A percentile compares a stretch with the other conserved stretches of the same genome.
phyloP scores from a whole-genome alignment of 2,329 filamentous ascomycete species.

The Microsporum ferrugineum region DNA sequence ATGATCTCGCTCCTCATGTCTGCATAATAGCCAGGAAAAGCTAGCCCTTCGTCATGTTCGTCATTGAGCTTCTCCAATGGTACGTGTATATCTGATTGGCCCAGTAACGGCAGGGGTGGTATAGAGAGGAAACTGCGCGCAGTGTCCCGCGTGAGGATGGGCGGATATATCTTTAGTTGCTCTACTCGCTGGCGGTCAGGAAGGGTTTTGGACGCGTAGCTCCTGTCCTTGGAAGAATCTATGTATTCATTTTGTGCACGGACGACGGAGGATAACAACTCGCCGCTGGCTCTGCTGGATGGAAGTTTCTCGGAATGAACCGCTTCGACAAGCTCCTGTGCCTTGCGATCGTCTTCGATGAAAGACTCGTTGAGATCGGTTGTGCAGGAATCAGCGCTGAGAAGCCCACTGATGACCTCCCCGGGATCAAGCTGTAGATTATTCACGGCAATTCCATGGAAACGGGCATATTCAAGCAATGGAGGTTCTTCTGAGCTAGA shows the following conservation, averaged over 20 bases:
- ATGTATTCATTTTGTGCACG: slow-evolving; percentile 7
- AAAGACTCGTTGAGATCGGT: background rate
- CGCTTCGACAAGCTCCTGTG: background rate
- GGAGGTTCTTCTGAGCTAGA: background rate
- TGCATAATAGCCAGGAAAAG: slow-evolving; percentile 31
- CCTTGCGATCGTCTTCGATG: background rate
- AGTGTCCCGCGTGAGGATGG: slow-evolving; percentile 37
- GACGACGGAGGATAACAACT: slow-evolving; percentile 23
- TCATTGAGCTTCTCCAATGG: slow-evolving; percentile 26
- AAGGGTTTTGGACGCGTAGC: background rate
- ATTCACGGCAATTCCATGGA: background rate
- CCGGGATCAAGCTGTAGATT: background rate
- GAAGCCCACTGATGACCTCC: background rate
- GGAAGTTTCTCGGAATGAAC: slow-evolving; percentile 24
- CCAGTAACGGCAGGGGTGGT: slow-evolving; percentile 17
- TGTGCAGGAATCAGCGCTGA: background rate
- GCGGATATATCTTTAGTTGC: slow-evolving; percentile 27
- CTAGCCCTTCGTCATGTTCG: slow-evolving; percentile 35
- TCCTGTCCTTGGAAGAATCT: background rate
- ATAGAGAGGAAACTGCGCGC: slow-evolving; percentile 36
- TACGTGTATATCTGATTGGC: slow-evolving; percentile 23
- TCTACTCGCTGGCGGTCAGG: slow-evolving; percentile 5
- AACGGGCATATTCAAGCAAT: background rate
- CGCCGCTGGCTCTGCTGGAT: slow-evolving; percentile 22
- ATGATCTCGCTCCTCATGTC: slow-evolving; percentile 19